Percentiles rank a stretch among this genome's conserved stretches.
Evolutionary conservation across 2,329 filamentous ascomycete genomes (phyloP).

Genomic region (Fusarium proliferatum): DNA sequence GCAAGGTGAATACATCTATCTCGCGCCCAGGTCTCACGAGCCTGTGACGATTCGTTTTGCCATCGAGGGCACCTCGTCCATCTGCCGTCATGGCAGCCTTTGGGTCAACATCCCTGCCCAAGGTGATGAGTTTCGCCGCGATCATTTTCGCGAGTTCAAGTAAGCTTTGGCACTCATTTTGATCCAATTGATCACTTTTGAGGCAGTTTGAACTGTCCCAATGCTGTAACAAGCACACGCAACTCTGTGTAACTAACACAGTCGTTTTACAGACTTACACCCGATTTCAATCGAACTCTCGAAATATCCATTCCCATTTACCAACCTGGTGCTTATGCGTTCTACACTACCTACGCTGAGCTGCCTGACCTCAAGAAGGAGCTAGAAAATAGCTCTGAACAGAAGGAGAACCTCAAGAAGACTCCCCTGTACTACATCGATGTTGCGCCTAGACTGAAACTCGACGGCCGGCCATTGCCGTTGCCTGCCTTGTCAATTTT

Average conservation of each 20-base stretch:
- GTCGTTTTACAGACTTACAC: constrained; percentile 71
- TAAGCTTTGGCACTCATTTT: constrained; percentile 57
- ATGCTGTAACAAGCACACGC: background rate
- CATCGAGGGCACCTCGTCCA: constrained; percentile 94
- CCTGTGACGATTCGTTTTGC: constrained; percentile 87
- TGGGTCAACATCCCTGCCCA: constrained; percentile 95
- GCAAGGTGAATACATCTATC: constrained; percentile 89
- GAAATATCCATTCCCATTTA: constrained; percentile 90
- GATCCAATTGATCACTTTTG: constrained; percentile 8
- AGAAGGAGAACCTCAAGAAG: constrained; percentile 65
- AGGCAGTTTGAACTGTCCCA: background rate
- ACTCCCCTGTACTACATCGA: constrained; percentile 92
- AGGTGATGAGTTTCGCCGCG: constrained; percentile 79
- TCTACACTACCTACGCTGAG: constrained; percentile 92
- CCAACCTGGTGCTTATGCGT: constrained; percentile 88
- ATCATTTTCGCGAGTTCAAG: constrained; percentile 89
- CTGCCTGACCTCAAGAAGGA: constrained; percentile 72
- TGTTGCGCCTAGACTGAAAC: constrained; percentile 82
- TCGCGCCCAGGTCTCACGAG: constrained; percentile 78
- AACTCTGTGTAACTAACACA: constrained; percentile 22
- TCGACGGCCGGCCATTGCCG: constrained; percentile 80
- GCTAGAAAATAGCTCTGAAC: constrained; percentile 36
- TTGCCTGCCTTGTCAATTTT: constrained; percentile 90
- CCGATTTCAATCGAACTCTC: constrained; percentile 92
- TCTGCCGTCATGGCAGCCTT: constrained; percentile 92